A percentile compares a stretch with the other conserved stretches of the same genome.
phyloP scores from a whole-genome alignment of 306 rosid species.

The Lagenaria siceraria region DNA sequence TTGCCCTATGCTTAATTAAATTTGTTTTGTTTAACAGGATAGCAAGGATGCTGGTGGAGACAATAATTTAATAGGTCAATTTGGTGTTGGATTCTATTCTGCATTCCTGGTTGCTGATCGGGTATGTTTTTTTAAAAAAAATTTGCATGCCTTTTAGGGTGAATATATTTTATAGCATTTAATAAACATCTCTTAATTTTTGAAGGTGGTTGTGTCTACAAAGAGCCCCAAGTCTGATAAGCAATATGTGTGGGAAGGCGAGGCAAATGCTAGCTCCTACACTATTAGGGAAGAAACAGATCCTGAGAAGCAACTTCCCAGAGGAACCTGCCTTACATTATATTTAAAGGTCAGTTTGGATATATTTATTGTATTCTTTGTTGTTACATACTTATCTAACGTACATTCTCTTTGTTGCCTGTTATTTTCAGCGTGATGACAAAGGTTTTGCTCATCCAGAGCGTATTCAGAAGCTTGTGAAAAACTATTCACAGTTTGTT shows the following conservation, averaged over 20 bases:
- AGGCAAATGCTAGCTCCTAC: slow-evolving; percentile 91
- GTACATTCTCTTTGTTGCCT: background rate
- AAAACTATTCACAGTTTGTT: slow-evolving; percentile 86
- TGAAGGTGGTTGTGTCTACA: slow-evolving; percentile 84
- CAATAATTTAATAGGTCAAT: slow-evolving; percentile 86
- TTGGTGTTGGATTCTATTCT: slow-evolving; percentile 93
- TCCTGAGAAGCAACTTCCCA: slow-evolving; percentile 64
- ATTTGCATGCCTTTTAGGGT: too few relatives aligned
- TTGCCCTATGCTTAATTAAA: background rate
- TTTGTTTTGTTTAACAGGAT: slow-evolving; percentile 43
- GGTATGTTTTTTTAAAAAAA: slow-evolving; percentile 22
- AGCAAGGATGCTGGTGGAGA: slow-evolving; percentile 77
- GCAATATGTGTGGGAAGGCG: slow-evolving; percentile 96
- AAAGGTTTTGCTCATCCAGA: slow-evolving; percentile 88
- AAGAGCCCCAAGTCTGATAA: slow-evolving; percentile 83
- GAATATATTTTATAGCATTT: background rate
- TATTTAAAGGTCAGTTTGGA: slow-evolving; percentile 50
- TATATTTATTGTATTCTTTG: background rate
- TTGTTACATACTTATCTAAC: background rate
- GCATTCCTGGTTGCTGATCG: slow-evolving; percentile 81
- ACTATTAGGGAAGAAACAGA: slow-evolving; percentile 81
- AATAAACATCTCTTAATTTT: background rate
- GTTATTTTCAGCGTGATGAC: slow-evolving; percentile 57
- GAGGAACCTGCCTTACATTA: slow-evolving; percentile 83
- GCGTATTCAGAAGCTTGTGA: slow-evolving; percentile 74